Evolutionary conservation across 805 yeast species (phyloP).

Genomic region (Blastobotrys chiropterorum): DNA sequence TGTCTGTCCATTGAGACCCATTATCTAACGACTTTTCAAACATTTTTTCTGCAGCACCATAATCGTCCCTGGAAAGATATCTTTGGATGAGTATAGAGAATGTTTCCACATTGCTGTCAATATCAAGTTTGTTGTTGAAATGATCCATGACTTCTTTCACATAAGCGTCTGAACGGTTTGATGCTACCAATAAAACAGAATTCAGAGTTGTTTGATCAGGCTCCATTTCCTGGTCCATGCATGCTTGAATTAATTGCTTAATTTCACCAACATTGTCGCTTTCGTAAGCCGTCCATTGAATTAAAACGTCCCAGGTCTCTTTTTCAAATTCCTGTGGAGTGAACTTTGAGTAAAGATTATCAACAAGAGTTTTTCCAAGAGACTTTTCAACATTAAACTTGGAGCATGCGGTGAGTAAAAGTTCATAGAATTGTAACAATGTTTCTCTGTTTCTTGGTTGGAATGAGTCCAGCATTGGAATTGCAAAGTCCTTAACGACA

Average conservation of each 20-base stretch:
- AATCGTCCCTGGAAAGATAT: constrained; percentile 26
- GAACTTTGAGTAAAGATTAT: neutral
- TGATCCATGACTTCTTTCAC: constrained; percentile 21
- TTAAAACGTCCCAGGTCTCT: constrained; percentile 33
- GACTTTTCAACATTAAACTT: neutral
- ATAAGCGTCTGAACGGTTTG: constrained; percentile 19
- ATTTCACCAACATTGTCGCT: constrained; percentile 6
- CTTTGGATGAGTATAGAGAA: constrained; percentile 34
- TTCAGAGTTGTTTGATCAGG: constrained; percentile 25
- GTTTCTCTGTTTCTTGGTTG: neutral
- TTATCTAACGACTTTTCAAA: constrained; percentile 33
- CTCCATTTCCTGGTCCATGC: constrained; percentile 11
- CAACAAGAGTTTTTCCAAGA: neutral
- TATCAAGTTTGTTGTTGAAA: constrained; percentile 30
- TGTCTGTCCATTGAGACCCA: constrained; percentile 41
- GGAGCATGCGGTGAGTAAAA: neutral
- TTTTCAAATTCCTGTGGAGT: constrained; percentile 14
- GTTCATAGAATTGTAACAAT: neutral
- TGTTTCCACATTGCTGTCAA: constrained; percentile 34
- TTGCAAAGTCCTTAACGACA: constrained; percentile 11
- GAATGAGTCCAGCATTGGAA: constrained; percentile 6
- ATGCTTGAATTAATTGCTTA: constrained; percentile 16
- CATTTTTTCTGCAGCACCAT: constrained; percentile 28
- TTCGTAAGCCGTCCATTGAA: constrained; percentile 28
- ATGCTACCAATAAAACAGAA: constrained; percentile 23